phyloP scores from a whole-genome alignment of 1,139 yeast genomes.

The Geotrichum candidum region DNA sequence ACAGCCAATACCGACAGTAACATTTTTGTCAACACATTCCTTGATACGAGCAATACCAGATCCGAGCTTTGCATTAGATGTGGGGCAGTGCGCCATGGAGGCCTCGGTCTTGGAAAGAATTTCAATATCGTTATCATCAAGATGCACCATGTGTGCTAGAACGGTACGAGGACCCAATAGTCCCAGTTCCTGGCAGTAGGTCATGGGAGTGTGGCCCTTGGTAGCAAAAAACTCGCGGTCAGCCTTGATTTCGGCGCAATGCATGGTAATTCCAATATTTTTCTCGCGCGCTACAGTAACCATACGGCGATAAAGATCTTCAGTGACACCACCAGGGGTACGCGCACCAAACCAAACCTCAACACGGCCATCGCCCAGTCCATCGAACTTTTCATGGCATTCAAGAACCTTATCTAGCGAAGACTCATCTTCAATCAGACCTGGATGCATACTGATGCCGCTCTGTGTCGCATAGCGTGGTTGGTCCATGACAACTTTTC shows the following conservation, averaged over 20 bases:
- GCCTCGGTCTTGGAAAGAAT: slow-evolving; percentile 27
- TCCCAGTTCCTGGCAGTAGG: slow-evolving; percentile 25
- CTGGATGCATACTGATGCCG: slow-evolving; percentile 22
- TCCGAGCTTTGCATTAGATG: slow-evolving; percentile 32
- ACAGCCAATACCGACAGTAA: slow-evolving; percentile 31
- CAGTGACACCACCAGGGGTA: slow-evolving; percentile 20
- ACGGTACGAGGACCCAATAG: slow-evolving; percentile 28
- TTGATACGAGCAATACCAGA: slow-evolving; percentile 30
- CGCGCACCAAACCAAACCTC: slow-evolving; percentile 30
- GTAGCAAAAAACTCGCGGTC: slow-evolving; percentile 27
- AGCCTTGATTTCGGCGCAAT: slow-evolving; percentile 28
- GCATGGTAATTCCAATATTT: slow-evolving; percentile 28
- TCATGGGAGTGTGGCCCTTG: slow-evolving; percentile 28
- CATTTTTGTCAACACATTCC: slow-evolving; percentile 27
- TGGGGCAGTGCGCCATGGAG: slow-evolving; percentile 32
- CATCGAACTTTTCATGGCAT: slow-evolving; percentile 25
- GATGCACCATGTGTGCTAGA: slow-evolving; percentile 27
- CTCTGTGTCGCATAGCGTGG: slow-evolving; percentile 23
- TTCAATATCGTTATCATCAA: slow-evolving; percentile 29
- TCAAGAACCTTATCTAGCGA: slow-evolving; percentile 26
- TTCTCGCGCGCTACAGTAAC: slow-evolving; percentile 22
- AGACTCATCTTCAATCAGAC: slow-evolving; percentile 24
- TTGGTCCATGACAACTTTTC: slow-evolving; percentile 23
- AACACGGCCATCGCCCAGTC: slow-evolving; percentile 27
- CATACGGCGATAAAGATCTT: slow-evolving; percentile 17